Conservation (phyloP, 2,329 filamentous ascomycete genomes). For the Colletotrichum sp. region DNA sequence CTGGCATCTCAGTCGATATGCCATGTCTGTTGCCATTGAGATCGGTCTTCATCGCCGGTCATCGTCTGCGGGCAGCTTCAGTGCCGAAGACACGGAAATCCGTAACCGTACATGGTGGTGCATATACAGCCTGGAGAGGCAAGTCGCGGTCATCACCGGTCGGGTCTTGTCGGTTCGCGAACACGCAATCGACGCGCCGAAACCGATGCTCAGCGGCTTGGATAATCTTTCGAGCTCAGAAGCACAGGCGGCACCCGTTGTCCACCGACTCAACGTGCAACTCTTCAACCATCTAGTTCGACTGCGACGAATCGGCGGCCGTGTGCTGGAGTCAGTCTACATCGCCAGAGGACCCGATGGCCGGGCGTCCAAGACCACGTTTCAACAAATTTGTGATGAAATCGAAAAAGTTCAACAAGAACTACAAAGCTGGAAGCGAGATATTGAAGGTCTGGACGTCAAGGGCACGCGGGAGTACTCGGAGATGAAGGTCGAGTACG, state of each 20-base stretch:
- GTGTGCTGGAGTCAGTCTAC: conserved; percentile 29
- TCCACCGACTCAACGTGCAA: conserved; percentile 16
- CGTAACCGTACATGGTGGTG: conserved; percentile 29
- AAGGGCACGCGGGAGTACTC: conserved; percentile 27
- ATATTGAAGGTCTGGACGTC: conserved; percentile 19
- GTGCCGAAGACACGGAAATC: conserved; percentile 24
- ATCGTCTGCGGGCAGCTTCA: conserved; percentile 20
- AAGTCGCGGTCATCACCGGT: conserved; percentile 27
- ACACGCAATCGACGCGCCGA: conserved; percentile 26
- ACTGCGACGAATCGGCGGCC: conserved; percentile 24
- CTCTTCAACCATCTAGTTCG: conserved; percentile 20
- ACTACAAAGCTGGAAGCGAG: conserved; percentile 24
- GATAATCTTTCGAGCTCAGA: conserved; percentile 21
- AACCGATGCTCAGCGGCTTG: conserved; percentile 8
- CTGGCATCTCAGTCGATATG: conserved; percentile 29
- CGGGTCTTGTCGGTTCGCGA: conserved; percentile 27
- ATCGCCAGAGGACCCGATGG: conserved; percentile 27
- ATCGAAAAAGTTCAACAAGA: conserved; percentile 22
- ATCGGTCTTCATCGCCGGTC: conserved; percentile 27
- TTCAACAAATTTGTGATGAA: conserved; percentile 25
- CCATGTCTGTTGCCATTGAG: conserved; percentile 30
- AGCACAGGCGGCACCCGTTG: conserved; percentile 6
- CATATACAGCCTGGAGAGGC: conserved; percentile 26
- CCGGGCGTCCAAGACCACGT: conserved; percentile 21
- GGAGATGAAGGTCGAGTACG: conserved; percentile 28